These are phyloP conservation scores for Zymoseptoria pseudotritici DNA, from an alignment of 2,329 filamentous ascomycete species.

Conservation along the genomic window DNA sequence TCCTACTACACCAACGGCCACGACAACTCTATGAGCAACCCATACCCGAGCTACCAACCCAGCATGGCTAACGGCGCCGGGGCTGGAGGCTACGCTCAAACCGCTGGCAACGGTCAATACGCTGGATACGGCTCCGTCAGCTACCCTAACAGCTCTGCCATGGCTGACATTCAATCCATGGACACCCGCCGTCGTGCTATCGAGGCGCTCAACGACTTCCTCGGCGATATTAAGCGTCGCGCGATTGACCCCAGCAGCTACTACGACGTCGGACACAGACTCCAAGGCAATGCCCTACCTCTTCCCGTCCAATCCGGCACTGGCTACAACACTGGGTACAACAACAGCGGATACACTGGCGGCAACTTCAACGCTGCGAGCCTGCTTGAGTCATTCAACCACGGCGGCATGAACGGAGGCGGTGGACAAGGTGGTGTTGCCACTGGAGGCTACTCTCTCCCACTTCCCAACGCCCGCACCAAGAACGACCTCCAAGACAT, in stretches of 20 bases:
- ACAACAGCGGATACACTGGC: conserved; percentile 21
- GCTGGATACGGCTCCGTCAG: conserved; percentile 37
- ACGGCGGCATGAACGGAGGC: conserved; percentile 31
- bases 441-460: conserved; percentile 75
- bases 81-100: conserved; percentile 20
- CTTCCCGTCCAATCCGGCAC: conserved; percentile 29
- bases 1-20: conserved; percentile 28
- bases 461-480: conserved; percentile 82
- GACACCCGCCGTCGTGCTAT: conserved; percentile 72
- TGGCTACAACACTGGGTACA: conserved; percentile 34
- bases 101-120: conserved; percentile 26
- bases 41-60: conserved; percentile 27
- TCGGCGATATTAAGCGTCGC: conserved; percentile 84
- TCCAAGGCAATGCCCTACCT: conserved; percentile 60
- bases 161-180: conserved; percentile 37
- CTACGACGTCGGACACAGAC: conserved; percentile 78
- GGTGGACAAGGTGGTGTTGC: conserved; percentile 50
- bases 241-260: conserved; percentile 87
- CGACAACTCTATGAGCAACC: conserved; percentile 24
- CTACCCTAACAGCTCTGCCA: conserved; percentile 36
- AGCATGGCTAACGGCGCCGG: conserved; percentile 20
- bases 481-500: conserved; percentile 92
- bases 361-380: conserved; percentile 27
- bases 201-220: conserved; percentile 88
- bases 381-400: conserved; percentile 30